A percentile compares a stretch with the other conserved stretches of the same genome.
Conservation (phyloP, 352 stramenopile genomes). For the Globisporangium sylvaticum region DNA sequence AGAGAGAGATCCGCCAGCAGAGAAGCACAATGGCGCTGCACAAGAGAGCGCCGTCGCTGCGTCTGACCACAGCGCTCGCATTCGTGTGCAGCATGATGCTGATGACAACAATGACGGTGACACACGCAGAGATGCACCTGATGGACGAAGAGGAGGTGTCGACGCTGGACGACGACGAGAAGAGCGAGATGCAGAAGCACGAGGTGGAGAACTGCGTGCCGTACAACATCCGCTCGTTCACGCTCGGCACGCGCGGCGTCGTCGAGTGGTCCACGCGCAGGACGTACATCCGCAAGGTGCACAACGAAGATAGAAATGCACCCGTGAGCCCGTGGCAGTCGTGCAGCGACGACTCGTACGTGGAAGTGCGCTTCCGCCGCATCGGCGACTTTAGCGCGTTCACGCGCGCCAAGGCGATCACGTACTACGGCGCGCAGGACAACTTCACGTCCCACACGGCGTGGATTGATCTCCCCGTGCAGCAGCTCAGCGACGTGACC, state of each 20-base stretch:
- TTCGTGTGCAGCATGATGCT: background rate
- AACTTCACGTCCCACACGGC: slow-evolving; percentile 70
- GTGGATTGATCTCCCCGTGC: slow-evolving; percentile 41
- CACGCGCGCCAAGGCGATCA: slow-evolving; percentile 39
- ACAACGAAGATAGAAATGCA: slow-evolving; percentile 21
- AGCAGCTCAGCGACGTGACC: slow-evolving; percentile 1
- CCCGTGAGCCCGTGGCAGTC: slow-evolving; percentile 58
- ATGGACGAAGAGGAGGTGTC: slow-evolving; percentile 33
- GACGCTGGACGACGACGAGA: slow-evolving; percentile 42
- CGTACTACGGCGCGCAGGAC: slow-evolving; percentile 40
- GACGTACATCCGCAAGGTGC: slow-evolving; percentile 69
- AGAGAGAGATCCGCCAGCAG: background rate
- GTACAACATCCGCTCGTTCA: slow-evolving; percentile 71
- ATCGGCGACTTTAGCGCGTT: slow-evolving; percentile 37
- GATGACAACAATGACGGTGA: background rate
- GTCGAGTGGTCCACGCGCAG: slow-evolving; percentile 71
- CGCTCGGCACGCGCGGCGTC: slow-evolving; percentile 43
- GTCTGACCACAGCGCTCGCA: background rate
- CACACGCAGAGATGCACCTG: slow-evolving; percentile 23
- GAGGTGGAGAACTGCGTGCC: slow-evolving; percentile 85
- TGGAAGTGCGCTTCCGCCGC: slow-evolving; percentile 55
- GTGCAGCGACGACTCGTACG: slow-evolving; percentile 54
- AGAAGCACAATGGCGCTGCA: slow-evolving; percentile 1
- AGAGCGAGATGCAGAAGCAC: slow-evolving; percentile 66
- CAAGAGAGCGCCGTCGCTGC: background rate